Conservation (phyloP, 2,329 filamentous ascomycete species). For the Zymoseptoria crescenta region DNA sequence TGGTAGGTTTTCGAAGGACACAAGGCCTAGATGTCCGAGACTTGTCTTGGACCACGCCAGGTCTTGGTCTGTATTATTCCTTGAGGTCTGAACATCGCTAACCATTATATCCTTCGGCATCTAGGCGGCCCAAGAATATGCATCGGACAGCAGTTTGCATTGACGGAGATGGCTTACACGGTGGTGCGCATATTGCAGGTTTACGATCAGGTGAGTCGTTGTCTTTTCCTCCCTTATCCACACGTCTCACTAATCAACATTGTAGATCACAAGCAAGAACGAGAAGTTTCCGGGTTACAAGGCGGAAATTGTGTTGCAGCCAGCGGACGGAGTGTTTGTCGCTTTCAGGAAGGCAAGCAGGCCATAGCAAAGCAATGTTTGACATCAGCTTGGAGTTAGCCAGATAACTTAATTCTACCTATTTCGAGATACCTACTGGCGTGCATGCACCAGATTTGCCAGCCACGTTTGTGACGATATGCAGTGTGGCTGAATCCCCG, state of each 20-base stretch:
- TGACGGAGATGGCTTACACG: constrained; percentile 45
- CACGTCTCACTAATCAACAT: neutral
- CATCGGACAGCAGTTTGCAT: constrained; percentile 45
- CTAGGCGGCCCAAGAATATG: constrained; percentile 37
- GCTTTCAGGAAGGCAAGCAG: constrained; percentile 25
- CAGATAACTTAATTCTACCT: neutral
- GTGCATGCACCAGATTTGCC: neutral
- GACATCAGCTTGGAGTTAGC: neutral
- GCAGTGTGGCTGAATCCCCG: neutral
- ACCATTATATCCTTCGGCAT: neutral
- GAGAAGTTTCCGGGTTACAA: constrained; percentile 34
- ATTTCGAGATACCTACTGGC: neutral
- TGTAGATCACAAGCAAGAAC: constrained; percentile 20
- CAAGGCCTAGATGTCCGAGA: too few species aligned
- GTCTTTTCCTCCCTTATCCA: neutral
- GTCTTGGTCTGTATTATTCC: neutral
- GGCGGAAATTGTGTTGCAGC: constrained; percentile 43
- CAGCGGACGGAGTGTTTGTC: constrained; percentile 34
- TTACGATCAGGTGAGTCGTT: constrained; percentile 34
- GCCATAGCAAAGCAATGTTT: neutral
- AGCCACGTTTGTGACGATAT: neutral
- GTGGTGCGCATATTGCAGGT: constrained; percentile 40
- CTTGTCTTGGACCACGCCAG: neutral
- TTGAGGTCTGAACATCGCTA: neutral
- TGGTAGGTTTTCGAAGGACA: constrained; percentile 17